Percentiles rank a stretch among this genome's conserved stretches.
phyloP scores from a whole-genome alignment of 2,329 filamentous ascomycete genomes.

The Escovopsis sp. region DNA sequence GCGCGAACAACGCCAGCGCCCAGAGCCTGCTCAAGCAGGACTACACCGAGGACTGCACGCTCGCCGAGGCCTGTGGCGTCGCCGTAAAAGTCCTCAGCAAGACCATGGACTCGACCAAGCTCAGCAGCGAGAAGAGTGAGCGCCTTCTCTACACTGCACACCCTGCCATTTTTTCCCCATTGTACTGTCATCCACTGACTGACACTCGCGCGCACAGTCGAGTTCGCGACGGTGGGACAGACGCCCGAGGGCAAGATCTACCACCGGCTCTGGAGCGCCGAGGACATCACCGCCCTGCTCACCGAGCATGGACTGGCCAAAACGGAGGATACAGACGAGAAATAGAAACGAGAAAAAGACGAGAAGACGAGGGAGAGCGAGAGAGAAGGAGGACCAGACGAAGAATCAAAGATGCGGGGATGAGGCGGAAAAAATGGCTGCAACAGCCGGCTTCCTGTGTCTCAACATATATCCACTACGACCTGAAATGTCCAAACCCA shows the following conservation, averaged over 20 bases:
- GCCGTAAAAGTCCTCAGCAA: conserved; percentile 98
- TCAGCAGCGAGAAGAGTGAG: conserved; percentile 98
- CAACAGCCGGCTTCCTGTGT: too few species aligned
- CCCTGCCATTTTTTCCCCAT: too few species aligned
- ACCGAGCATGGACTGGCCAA: conserved; percentile 95
- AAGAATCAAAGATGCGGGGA: not conserved
- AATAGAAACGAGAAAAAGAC: conserved; percentile 21
- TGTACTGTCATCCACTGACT: conserved; percentile 1
- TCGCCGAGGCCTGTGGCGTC: conserved; percentile 93
- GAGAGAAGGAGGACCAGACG: conserved; percentile 6
- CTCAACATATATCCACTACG: too few species aligned
- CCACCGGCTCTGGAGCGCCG: conserved; percentile 91
- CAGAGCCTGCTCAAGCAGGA: conserved; percentile 97
- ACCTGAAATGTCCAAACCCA: conserved; percentile 2
- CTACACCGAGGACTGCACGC: conserved; percentile 94
- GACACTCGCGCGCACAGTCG: conserved; percentile 42
- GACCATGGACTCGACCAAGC: conserved; percentile 98
- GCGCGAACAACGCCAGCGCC: conserved; percentile 94
- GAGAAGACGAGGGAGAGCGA: not conserved
- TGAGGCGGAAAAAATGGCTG: too few species aligned
- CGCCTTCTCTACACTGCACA: conserved; percentile 11
- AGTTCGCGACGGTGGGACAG: conserved; percentile 95
- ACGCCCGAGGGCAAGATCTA: conserved; percentile 94
- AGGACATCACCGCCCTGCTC: conserved; percentile 86
- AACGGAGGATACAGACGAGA: conserved; percentile 57